Base-by-base conservation (phyloP, 75 land plant species). In the Azolla pinnata region DNA sequence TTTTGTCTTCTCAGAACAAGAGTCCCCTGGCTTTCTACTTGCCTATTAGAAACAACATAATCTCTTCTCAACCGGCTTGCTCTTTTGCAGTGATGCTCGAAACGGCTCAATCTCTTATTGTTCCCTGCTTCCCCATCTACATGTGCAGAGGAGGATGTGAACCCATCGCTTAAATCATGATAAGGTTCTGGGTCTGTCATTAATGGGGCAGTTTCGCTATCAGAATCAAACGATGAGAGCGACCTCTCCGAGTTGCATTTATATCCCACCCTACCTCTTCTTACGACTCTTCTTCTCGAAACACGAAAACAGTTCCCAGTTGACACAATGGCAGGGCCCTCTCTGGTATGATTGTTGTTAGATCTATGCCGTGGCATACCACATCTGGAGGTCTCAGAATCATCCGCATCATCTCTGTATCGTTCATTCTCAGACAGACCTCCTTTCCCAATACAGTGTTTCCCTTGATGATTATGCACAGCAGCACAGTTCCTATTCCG, bases 101-200 rank as follows among this genome's bases (percentile, higher is more conserved):
- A n/a, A n/a, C n/a, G n/a, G n/a, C n/a, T n/a, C n/a, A n/a, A n/a
- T n/a, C n/a, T n/a, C n/a, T n/a, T n/a, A n/a, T n/a, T n/a, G n/a
- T n/a, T n/a, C n/a, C n/a, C n/a, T n/a, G n/a, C n/a, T n/a, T n/a
- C n/a, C n/a, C n/a, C n/a, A n/a, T n/a, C n/a, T n/a, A n/a, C n/a
- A n/a, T n/a, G n/a, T n/a, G n/a, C n/a, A n/a, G n/a, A n/a, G n/a
- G n/a, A n/a, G n/a, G n/a, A n/a, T n/a, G n/a, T n/a, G n/a, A n/a
- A n/a, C n/a, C n/a, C 54, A 52, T 52, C 54, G 14, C 54, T 52
- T 2, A 24, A 52, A 26, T 52, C 54, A 27, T 52, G 54, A 14
- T 25, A 52, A 1, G 54, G 54, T 29, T 52, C 54, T 21, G 54
- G 54, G 5, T 52, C 54, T 52, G 54, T 52, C 54, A 52, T 52